Percentiles rank a stretch among this genome's conserved stretches.
phyloP scores from a whole-genome alignment of 2,329 filamentous ascomycete genomes.

The Plenodomus lindquistii region DNA sequence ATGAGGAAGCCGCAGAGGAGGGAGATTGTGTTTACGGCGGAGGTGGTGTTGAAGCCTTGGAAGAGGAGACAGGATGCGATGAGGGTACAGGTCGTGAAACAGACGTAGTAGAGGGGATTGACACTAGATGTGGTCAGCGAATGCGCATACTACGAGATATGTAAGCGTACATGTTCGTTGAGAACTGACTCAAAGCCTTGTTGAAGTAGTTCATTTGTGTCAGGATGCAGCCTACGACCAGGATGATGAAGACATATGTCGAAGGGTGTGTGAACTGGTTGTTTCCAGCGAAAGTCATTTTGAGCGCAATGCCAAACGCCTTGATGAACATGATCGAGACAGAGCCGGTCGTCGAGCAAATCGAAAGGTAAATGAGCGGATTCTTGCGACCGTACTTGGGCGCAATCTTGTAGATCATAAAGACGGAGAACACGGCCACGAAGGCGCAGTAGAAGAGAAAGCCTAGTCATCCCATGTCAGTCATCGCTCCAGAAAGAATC shows the following conservation, averaged over 20 bases:
- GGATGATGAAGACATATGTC: slow-evolving; percentile 96
- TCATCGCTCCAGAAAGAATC: not conserved
- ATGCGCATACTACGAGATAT: not conserved
- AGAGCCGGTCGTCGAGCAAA: slow-evolving; percentile 95
- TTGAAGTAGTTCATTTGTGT: slow-evolving; percentile 99
- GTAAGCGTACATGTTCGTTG: slow-evolving; percentile 84
- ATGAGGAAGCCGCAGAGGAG: slow-evolving; percentile 90
- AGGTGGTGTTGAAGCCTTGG: slow-evolving; percentile 92
- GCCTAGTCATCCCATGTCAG: slow-evolving; percentile 57
- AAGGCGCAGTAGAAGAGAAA: slow-evolving; percentile 85
- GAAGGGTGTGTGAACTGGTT: slow-evolving; percentile 96
- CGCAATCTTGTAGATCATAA: slow-evolving; percentile 97
- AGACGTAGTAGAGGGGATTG: slow-evolving; percentile 96
- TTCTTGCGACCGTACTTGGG: slow-evolving; percentile 92
- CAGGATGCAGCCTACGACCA: slow-evolving; percentile 89
- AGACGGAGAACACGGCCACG: slow-evolving; percentile 79
- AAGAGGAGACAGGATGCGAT: slow-evolving; percentile 96
- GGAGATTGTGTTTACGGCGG: slow-evolving; percentile 88
- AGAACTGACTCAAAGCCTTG: slow-evolving; percentile 95
- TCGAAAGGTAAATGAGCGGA: slow-evolving; percentile 93
- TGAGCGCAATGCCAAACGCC: slow-evolving; percentile 95
- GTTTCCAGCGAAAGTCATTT: slow-evolving; percentile 87
- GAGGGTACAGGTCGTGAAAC: slow-evolving; percentile 92
- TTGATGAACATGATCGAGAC: slow-evolving; percentile 99
- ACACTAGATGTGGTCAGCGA: slow-evolving; percentile 60